Evolutionary conservation across 495 filamentous ascomycete genomes (phyloP).

Genomic region (Neurospora sp.): DNA sequence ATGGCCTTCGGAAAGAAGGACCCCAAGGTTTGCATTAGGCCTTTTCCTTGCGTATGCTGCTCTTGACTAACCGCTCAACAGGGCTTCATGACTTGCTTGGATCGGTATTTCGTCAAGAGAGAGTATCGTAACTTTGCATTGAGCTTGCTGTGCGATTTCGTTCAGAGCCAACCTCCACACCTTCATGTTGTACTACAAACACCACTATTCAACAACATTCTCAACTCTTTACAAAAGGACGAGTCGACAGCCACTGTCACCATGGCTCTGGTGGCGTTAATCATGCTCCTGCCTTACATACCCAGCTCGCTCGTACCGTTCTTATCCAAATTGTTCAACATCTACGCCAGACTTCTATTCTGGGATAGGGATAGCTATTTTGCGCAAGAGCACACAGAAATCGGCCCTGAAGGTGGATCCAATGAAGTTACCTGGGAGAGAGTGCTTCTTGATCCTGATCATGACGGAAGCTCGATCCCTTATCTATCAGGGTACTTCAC

Average conservation of each 20-base stretch:
- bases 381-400: constrained; percentile 18
- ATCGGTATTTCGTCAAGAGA: constrained; percentile 48
- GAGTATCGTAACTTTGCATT: constrained; percentile 47
- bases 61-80: constrained; percentile 11
- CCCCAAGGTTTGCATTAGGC: constrained; percentile 44
- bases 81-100: constrained; percentile 50
- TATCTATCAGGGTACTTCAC: constrained; percentile 69
- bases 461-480: constrained; percentile 51
- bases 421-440: constrained; percentile 45
- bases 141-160: constrained; percentile 51
- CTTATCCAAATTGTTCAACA: constrained; percentile 59
- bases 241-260: constrained; percentile 59
- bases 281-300: constrained; percentile 69
- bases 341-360: constrained; percentile 62
- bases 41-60: neutral
- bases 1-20: constrained; percentile 53
- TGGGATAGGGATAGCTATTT: constrained; percentile 49
- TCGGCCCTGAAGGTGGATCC: constrained; percentile 18
- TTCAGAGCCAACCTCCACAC: constrained; percentile 59
- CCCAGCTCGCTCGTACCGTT: constrained; percentile 52
- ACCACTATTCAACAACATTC: constrained; percentile 51
- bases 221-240: constrained; percentile 60
- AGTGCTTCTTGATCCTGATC: constrained; percentile 42
- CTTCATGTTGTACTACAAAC: constrained; percentile 58
- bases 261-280: constrained; percentile 53